Base-by-base conservation (phyloP, 2,329 filamentous ascomycete species). In the Sclerotinia sclerotiorum region DNA sequence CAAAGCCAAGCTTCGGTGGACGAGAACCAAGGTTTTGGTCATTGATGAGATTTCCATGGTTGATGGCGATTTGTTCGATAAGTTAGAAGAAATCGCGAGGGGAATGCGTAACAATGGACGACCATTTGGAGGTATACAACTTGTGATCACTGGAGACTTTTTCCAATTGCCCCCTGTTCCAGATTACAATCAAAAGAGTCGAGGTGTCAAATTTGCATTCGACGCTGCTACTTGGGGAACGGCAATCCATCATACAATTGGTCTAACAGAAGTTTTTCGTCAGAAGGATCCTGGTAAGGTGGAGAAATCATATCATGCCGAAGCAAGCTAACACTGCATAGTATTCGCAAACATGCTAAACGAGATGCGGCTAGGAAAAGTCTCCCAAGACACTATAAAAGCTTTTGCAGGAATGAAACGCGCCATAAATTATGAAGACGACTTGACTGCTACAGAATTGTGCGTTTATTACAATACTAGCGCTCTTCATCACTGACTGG, bases 1-100 rank as follows among this genome's bases (percentile, higher is more conserved):
- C 24, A 98, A 97, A 78, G 93, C 93, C 29, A 94, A 91, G 77
- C 90, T 88, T 72, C 87, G 94, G 52, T 99, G 96, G 96, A 81
- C 96, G 72, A 87, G 88, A 68, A 97, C 93, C 0, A 97, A 94
- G 76, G 88, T 93, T 17, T 85, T 99, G 32, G 85, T 99, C 73
- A 87, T 99, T 74, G 95, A 99, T 79, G 95, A 99, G 78, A 89
- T 99, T 4, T 98, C 95, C 17, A 99, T 99, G 96, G 94, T 99
- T 5, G 95, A 99, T 75, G 95, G 93, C 1, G 94, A 97, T 46
- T 84, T 99, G 0, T 99, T 98, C 73, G 95, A 99, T 81, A 99
- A 99, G 79, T 85, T 99, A 24, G 93, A 96, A 70, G 87, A 91
- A 70, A 91, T 99, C 73, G 94, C 94, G 19, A 87, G 94, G 68